These are phyloP conservation scores for Ceriops zippeliana DNA, from an alignment of 345 rosid genomes.

Conservation along the genomic window DNA sequence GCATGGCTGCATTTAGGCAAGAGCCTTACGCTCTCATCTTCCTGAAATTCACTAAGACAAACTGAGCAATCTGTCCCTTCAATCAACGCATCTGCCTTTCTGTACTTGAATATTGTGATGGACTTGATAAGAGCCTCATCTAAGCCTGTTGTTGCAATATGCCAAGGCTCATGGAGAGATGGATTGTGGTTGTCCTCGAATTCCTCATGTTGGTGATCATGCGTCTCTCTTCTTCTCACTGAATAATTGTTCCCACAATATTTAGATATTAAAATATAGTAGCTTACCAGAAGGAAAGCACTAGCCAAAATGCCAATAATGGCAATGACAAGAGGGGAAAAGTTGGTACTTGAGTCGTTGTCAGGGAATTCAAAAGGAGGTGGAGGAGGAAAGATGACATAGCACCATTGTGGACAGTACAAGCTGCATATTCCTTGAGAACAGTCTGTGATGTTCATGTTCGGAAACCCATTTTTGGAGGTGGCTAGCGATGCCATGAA, in stretches of 20 bases:
- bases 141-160: slow-evolving; percentile 41
- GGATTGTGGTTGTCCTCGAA: slow-evolving; percentile 38
- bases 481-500: slow-evolving; percentile 27
- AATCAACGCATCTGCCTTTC: slow-evolving; percentile 45
- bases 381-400: slow-evolving; percentile 70
- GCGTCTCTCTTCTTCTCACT: slow-evolving; percentile 24
- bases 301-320: slow-evolving; percentile 70
- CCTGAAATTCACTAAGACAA: slow-evolving; percentile 81
- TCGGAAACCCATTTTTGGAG: slow-evolving; percentile 50
- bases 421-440: slow-evolving; percentile 68
- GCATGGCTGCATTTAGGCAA: slow-evolving; percentile 84
- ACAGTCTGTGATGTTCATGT: slow-evolving; percentile 63
- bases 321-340: slow-evolving; percentile 82
- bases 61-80: slow-evolving; percentile 78
- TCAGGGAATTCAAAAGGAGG: slow-evolving; percentile 33
- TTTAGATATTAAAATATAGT: slow-evolving; percentile 72
- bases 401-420: slow-evolving; percentile 86
- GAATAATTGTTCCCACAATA: slow-evolving; percentile 42
- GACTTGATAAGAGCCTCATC: slow-evolving; percentile 71
- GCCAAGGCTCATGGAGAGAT: slow-evolving; percentile 60
- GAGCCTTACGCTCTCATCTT: slow-evolving; percentile 69
- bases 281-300: slow-evolving; percentile 72
- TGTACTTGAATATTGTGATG: slow-evolving; percentile 63
- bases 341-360: slow-evolving; percentile 44
- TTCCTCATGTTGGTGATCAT: slow-evolving; percentile 28